phyloP scores from a whole-genome alignment of 1,284 basidiomycete species.

The Caloboletus firmus region DNA sequence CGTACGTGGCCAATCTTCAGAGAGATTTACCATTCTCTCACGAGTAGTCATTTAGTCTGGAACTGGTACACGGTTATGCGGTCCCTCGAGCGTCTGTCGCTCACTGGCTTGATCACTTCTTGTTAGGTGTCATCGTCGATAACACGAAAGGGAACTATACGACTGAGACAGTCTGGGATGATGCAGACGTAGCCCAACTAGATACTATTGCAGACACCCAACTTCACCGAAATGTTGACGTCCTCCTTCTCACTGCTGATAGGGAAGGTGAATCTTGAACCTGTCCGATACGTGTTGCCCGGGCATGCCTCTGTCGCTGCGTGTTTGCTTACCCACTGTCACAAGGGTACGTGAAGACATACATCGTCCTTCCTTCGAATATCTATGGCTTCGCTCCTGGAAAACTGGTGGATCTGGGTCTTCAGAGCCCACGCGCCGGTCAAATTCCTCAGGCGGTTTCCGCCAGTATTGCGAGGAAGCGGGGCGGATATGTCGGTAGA shows the following conservation, averaged over 20 bases:
- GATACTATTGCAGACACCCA: constrained; percentile 39
- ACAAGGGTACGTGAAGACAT: constrained; percentile 39
- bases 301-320: too few relatives aligned
- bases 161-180: constrained; percentile 41
- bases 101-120: background rate
- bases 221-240: constrained; percentile 46
- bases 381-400: constrained; percentile 43
- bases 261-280: constrained; percentile 35
- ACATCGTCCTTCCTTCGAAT: constrained; percentile 42
- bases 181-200: constrained; percentile 42
- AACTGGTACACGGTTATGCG: too few relatives aligned
- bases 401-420: constrained; percentile 37
- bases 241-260: constrained; percentile 42
- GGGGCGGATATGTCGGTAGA: constrained; percentile 32
- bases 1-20: constrained; percentile 33
- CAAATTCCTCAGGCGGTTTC: constrained; percentile 39
- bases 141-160: constrained; percentile 37
- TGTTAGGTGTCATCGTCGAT: constrained; percentile 34
- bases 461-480: constrained; percentile 33
- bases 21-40: background rate
- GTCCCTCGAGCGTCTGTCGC: background rate
- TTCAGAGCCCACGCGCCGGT: constrained; percentile 39
- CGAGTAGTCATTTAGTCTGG: constrained; percentile 20
- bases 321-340: background rate
- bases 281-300: background rate